phyloP scores from a whole-genome alignment of 768 basidiomycete species.

The Leucosporidium scottii region DNA sequence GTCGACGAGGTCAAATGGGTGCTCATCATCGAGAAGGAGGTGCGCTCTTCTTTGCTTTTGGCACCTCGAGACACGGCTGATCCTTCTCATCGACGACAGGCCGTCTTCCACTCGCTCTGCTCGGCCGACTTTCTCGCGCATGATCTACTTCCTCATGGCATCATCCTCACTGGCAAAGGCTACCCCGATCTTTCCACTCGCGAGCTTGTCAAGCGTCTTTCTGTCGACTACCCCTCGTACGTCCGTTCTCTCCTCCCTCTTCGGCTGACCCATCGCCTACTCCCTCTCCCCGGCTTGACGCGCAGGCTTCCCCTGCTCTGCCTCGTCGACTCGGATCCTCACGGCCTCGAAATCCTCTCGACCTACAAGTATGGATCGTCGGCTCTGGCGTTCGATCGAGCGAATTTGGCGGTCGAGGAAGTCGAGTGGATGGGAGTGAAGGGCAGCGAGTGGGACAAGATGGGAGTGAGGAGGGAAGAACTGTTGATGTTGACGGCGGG shows the following conservation, averaged over 20 bases:
- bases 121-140: conserved; percentile 50
- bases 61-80: background rate
- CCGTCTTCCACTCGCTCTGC: conserved; percentile 85
- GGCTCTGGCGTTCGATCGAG: conserved; percentile 62
- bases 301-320: conserved; percentile 66
- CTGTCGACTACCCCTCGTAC: conserved; percentile 53
- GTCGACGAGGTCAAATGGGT: conserved; percentile 62
- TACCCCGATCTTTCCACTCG: conserved; percentile 92
- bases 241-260: background rate
- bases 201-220: conserved; percentile 67
- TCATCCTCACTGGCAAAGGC: conserved; percentile 63
- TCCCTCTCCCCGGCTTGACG: background rate
- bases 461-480: conserved; percentile 55
- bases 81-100: conserved; percentile 49
- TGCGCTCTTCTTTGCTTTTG: conserved; percentile 37
- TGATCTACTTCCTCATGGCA: conserved; percentile 36
- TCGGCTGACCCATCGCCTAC: background rate
- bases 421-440: conserved; percentile 75
- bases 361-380: conserved; percentile 77
- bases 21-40: conserved; percentile 90
- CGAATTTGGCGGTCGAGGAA: conserved; percentile 59
- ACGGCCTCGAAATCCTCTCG: conserved; percentile 84
- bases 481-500: conserved; percentile 62
- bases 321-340: conserved; percentile 84
- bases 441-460: conserved; percentile 45